Conservation (phyloP, 1,284 basidiomycete genomes). For the Amylostereum areolatum region DNA sequence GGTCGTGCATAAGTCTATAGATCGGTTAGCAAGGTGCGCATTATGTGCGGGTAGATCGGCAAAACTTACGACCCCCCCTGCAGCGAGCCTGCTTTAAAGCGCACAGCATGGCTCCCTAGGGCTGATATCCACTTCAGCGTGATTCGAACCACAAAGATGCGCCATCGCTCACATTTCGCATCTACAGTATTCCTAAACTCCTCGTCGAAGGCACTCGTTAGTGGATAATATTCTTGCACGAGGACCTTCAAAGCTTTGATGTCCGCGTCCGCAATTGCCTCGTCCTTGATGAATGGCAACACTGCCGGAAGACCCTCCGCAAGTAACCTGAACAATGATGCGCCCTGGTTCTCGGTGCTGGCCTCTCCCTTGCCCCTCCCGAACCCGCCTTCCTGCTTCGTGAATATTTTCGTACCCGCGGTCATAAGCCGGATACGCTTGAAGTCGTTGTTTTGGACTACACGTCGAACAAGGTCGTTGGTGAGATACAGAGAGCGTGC, state of each 20-base stretch:
- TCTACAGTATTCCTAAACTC: slow-evolving; percentile 49
- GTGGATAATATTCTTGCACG: slow-evolving; percentile 74
- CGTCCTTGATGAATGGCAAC: slow-evolving; percentile 69
- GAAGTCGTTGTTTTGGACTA: slow-evolving; percentile 83
- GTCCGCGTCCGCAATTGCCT: slow-evolving; percentile 57
- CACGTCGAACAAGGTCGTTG: slow-evolving; percentile 76
- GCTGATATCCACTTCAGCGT: slow-evolving; percentile 27
- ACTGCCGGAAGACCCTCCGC: slow-evolving; percentile 84
- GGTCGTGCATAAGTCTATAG: slow-evolving; percentile 62
- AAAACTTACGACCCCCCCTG: slow-evolving; percentile 49
- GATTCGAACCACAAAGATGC: too few relatives aligned
- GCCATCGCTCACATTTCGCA: slow-evolving; percentile 36
- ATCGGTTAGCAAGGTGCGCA: background rate
- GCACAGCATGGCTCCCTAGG: slow-evolving; percentile 69
- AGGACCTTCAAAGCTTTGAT: slow-evolving; percentile 61
- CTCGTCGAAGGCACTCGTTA: slow-evolving; percentile 57
- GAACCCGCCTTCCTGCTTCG: slow-evolving; percentile 52
- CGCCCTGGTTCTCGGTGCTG: slow-evolving; percentile 25
- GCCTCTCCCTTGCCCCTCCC: slow-evolving; percentile 19
- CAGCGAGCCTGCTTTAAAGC: slow-evolving; percentile 52
- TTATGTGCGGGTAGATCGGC: background rate
- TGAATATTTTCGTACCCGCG: slow-evolving; percentile 84
- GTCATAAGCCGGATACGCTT: slow-evolving; percentile 83
- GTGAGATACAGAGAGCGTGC: slow-evolving; percentile 87
- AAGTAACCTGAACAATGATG: slow-evolving; percentile 70